phyloP scores from a whole-genome alignment of 441 rosid species.

The Adansonia grandidieri region DNA sequence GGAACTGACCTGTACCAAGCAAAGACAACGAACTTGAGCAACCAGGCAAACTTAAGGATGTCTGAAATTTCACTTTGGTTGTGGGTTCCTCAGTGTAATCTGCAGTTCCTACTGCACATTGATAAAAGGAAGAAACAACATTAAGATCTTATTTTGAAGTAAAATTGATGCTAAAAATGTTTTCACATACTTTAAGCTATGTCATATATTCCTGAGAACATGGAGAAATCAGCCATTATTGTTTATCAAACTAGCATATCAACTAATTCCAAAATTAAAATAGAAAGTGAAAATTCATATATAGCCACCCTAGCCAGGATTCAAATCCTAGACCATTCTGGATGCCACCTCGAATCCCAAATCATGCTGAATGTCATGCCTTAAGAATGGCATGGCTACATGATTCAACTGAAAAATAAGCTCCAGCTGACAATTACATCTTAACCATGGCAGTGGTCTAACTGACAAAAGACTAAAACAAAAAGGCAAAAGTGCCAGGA shows the following conservation, averaged over 20 bases:
- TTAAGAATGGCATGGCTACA: no score
- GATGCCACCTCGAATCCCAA: no score
- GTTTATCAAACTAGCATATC: neutral
- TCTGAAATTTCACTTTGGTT: slow-evolving; percentile 74
- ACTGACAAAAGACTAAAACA: no score
- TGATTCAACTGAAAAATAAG: no score
- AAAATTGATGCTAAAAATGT: neutral
- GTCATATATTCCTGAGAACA: neutral
- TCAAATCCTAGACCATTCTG: no score
- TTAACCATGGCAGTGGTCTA: no score
- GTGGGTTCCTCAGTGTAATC: slow-evolving; percentile 64
- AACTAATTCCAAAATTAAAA: neutral
- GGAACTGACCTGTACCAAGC: slow-evolving; percentile 75
- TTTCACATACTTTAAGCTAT: neutral
- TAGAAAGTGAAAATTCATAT: slow-evolving; percentile 3
- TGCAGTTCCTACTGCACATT: slow-evolving; percentile 57
- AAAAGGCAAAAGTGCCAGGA: no score
- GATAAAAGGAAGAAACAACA: neutral
- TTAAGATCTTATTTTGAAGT: neutral
- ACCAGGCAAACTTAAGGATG: slow-evolving; percentile 63
- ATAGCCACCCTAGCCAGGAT: neutral
- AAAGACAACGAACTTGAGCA: slow-evolving; percentile 58
- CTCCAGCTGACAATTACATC: no score
- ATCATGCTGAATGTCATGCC: no score
- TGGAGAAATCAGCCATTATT: slow-evolving; percentile 4